Evolutionary conservation across 2,329 filamentous ascomycete species (phyloP).

Genomic region (Aschersonia sp.): DNA sequence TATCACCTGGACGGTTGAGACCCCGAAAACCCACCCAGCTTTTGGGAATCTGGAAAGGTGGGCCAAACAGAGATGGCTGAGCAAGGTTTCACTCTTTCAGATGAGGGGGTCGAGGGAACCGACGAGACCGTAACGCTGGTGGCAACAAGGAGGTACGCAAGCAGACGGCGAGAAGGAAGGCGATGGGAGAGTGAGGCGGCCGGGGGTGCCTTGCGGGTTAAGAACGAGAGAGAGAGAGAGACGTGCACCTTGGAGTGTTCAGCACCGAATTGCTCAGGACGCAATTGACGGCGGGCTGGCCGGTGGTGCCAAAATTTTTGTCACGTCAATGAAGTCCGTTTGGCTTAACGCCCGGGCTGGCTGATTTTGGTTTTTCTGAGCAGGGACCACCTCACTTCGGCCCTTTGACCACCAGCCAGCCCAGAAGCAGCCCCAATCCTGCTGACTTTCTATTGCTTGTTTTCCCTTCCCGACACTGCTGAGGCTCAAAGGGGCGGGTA

Average conservation of each 20-base stretch:
- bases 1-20: neutral
- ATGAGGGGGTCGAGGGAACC: too few species aligned
- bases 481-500: conserved; percentile 1
- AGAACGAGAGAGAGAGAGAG: neutral
- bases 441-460: too few species aligned
- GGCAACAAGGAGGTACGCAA: too few species aligned
- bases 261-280: neutral
- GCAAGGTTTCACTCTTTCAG: too few species aligned
- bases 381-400: neutral
- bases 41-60: neutral
- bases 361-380: neutral
- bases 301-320: too few species aligned
- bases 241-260: neutral
- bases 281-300: neutral
- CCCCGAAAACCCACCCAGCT: neutral
- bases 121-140: neutral
- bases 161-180: neutral
- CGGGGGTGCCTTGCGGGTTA: neutral
- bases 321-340: neutral
- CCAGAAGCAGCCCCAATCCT: too few species aligned
- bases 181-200: neutral
- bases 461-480: neutral
- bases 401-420: neutral
- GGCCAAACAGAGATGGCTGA: neutral
- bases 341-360: neutral